Conservation (phyloP, 331 rosid genomes). For the Dryas integrifolia region DNA sequence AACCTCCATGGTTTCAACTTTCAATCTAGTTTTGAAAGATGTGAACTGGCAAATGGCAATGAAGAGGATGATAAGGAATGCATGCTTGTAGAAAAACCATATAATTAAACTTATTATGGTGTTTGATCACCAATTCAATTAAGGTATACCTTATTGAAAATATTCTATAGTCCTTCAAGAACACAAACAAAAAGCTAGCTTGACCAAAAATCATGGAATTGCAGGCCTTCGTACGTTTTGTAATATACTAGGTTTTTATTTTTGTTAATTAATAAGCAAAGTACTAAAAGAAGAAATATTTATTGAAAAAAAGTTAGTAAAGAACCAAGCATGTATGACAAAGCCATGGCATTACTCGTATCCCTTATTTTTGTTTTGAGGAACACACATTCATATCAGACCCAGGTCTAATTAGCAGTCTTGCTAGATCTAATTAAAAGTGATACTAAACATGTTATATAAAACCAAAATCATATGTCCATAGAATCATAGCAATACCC, state of each 20-base stretch:
- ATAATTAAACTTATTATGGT: not conserved
- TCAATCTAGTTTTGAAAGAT: not conserved
- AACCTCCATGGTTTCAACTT: not conserved
- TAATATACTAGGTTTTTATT: not conserved
- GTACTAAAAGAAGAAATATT: not conserved
- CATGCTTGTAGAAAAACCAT: not conserved
- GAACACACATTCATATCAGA: not conserved
- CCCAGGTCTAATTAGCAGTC: no score
- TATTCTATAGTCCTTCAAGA: not conserved
- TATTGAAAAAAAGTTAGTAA: not conserved
- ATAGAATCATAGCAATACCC: no score
- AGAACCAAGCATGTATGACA: not conserved
- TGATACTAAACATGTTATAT: no score
- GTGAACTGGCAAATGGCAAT: conserved; percentile 11
- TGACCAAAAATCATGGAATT: not conserved
- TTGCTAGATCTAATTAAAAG: no score
- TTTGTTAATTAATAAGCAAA: not conserved
- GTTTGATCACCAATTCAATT: not conserved
- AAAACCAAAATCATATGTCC: no score
- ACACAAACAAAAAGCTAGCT: not conserved
- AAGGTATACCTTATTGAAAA: not conserved
- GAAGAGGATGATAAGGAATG: conserved; percentile 19
- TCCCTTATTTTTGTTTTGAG: not conserved
- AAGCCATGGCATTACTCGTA: not conserved
- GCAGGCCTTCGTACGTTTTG: not conserved